Conservation (phyloP, 169 alveolate genomes). For the Condylostoma magnum region DNA sequence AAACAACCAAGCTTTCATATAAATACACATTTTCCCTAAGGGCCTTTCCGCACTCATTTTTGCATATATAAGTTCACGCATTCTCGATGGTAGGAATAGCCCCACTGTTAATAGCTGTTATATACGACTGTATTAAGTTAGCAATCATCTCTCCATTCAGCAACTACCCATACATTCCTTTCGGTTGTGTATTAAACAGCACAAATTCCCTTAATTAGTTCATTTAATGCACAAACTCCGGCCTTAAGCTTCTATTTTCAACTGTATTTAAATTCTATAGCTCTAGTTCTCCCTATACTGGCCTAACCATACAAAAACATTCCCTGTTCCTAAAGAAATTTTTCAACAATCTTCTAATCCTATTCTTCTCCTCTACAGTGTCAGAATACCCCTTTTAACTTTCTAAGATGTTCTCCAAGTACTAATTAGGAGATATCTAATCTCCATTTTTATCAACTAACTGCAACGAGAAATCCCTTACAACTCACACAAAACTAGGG, state of each 20-base stretch:
- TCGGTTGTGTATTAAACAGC: constrained; percentile 58
- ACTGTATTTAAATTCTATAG: constrained; percentile 66
- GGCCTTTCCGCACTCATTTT: constrained; percentile 64
- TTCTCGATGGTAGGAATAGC: constrained; percentile 77
- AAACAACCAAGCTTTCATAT: constrained; percentile 39
- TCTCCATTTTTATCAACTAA: constrained; percentile 62
- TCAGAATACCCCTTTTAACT: constrained; percentile 64
- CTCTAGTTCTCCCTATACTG: constrained; percentile 71
- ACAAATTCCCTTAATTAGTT: constrained; percentile 60
- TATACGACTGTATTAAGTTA: constrained; percentile 54
- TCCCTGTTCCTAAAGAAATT: constrained; percentile 53
- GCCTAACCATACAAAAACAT: constrained; percentile 78
- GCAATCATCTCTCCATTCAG: constrained; percentile 71
- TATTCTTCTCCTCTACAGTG: constrained; percentile 71
- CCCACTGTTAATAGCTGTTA: constrained; percentile 71
- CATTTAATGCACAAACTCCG: constrained; percentile 75
- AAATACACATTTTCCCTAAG: constrained; percentile 44
- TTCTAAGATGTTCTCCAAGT: constrained; percentile 68
- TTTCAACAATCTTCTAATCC: constrained; percentile 50
- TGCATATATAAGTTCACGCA: constrained; percentile 78
- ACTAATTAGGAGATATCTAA: constrained; percentile 44
- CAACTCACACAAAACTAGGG: constrained; percentile 72
- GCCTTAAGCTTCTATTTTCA: constrained; percentile 66
- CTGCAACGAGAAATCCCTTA: constrained; percentile 68
- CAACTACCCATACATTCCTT: constrained; percentile 54